Percentiles rank a stretch among this genome's conserved stretches.
Evolutionary conservation across 2,329 filamentous ascomycete species (phyloP).

Genomic region (Botryotinia globosa): DNA sequence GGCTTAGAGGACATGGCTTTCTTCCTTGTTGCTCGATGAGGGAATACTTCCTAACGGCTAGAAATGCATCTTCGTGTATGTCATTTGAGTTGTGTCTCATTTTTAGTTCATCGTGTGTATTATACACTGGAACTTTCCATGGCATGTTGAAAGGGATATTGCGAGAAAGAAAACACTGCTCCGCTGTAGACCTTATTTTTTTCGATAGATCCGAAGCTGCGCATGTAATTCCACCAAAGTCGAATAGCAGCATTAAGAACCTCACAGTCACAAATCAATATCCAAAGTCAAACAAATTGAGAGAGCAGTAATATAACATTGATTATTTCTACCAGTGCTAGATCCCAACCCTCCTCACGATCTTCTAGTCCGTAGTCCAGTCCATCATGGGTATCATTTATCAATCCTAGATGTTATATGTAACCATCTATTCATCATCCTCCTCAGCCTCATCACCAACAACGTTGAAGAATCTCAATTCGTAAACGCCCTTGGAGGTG

Average conservation of each 20-base stretch:
- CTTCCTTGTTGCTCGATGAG: not conserved
- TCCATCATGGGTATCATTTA: constrained; percentile 14
- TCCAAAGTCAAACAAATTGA: not conserved
- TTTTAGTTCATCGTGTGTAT: not conserved
- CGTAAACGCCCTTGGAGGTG: constrained; percentile 96
- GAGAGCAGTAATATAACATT: constrained; percentile 14
- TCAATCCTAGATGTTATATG: constrained; percentile 12
- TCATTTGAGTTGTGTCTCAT: not conserved
- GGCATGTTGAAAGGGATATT: not conserved
- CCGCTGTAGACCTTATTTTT: too few species aligned
- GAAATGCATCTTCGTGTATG: not conserved
- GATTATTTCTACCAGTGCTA: not conserved
- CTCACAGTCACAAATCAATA: not conserved
- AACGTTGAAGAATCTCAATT: constrained; percentile 99
- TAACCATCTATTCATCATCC: constrained; percentile 83
- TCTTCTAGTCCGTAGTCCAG: constrained; percentile 10
- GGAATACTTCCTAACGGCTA: too few species aligned
- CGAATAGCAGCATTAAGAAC: not conserved
- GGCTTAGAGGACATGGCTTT: not conserved
- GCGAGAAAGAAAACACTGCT: not conserved
- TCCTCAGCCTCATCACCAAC: constrained; percentile 97
- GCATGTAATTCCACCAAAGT: not conserved
- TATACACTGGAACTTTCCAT: not conserved
- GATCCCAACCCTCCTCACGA: constrained; percentile 15
- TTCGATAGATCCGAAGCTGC: not conserved